phyloP scores from a whole-genome alignment of 805 yeast species.

The Candida nemodendra region DNA sequence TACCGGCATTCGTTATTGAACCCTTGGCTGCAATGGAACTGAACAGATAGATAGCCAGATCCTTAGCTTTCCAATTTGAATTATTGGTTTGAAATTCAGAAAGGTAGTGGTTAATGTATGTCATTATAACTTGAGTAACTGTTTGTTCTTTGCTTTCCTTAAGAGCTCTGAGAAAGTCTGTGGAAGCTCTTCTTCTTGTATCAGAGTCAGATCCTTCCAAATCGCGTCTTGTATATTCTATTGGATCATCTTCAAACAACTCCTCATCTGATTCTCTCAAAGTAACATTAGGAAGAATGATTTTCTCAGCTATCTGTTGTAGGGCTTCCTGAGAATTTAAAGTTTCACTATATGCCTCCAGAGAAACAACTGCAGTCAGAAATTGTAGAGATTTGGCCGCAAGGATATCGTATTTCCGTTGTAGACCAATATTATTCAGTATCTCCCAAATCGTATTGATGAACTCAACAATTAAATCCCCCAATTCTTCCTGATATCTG shows the following conservation, averaged over 20 bases:
- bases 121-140: slow-evolving; percentile 73
- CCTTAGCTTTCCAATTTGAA: slow-evolving; percentile 79
- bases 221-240: slow-evolving; percentile 87
- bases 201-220: slow-evolving; percentile 94
- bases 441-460: slow-evolving; percentile 82
- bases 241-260: slow-evolving; percentile 94
- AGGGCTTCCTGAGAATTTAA: slow-evolving; percentile 61
- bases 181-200: slow-evolving; percentile 88
- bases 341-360: slow-evolving; percentile 64
- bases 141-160: slow-evolving; percentile 72
- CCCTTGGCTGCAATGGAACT: slow-evolving; percentile 92
- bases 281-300: slow-evolving; percentile 84
- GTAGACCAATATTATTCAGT: slow-evolving; percentile 60
- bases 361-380: slow-evolving; percentile 74
- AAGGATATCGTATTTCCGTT: slow-evolving; percentile 79
- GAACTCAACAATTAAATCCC: slow-evolving; percentile 70
- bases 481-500: slow-evolving; percentile 89
- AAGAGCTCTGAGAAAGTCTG: slow-evolving; percentile 85
- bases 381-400: slow-evolving; percentile 80
- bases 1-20: slow-evolving; percentile 80
- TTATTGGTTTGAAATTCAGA: slow-evolving; percentile 43
- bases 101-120: slow-evolving; percentile 68
- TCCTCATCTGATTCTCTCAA: slow-evolving; percentile 89
- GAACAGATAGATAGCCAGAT: slow-evolving; percentile 81
- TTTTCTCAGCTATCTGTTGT: slow-evolving; percentile 74